Base-by-base conservation (phyloP, 1,284 basidiomycete species). In the Irpex rosettiformis region DNA sequence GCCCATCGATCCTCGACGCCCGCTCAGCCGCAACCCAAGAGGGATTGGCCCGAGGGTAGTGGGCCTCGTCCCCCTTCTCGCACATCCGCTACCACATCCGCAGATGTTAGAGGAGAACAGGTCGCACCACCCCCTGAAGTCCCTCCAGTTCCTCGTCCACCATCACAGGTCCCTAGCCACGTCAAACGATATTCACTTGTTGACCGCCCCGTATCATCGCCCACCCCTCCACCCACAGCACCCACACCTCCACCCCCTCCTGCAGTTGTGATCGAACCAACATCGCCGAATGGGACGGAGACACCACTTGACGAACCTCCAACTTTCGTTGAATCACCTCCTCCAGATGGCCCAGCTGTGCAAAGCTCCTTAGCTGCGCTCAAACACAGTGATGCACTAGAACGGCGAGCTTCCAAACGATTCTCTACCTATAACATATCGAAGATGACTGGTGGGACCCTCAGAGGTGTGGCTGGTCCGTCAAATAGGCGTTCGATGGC, bases 351-450 rank as follows among this genome's bases (percentile, higher is more conserved):
- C 57, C 87, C 90, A 25, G 89, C 85, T 4, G 86, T 93, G 28
- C 88, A 90, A 45, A 89, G 84, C 57, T 95, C 94, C 6, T 80
- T 98, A 13, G 93, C 93, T 8, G 94, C 94, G 1, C 80, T 99
- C 45, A 91, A 96, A 72, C 86, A 89, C 63, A 86, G 86, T 47
- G 95, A 97, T 64, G 85, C 89, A 0, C 81, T 98, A 18, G 94
- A 96, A 69, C 85, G 96, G 8, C 82, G 96, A 43, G 96, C 96
- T 3, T 96, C 93, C 25, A 98, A 98, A 70, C 89, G 96, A 0
- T 99, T 96, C 76, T 98, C 95, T 57, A 91, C 91, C 1, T 99
- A 97, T 71, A 94, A 95, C 55, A 93, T 98, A 68, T 90, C 92
- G 64, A 97, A 96, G 76, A 96, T 99, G 87, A 89, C 93, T 1